Evolutionary conservation across 768 basidiomycete genomes (phyloP).

Genomic region (Nevesoporus exiguus): DNA sequence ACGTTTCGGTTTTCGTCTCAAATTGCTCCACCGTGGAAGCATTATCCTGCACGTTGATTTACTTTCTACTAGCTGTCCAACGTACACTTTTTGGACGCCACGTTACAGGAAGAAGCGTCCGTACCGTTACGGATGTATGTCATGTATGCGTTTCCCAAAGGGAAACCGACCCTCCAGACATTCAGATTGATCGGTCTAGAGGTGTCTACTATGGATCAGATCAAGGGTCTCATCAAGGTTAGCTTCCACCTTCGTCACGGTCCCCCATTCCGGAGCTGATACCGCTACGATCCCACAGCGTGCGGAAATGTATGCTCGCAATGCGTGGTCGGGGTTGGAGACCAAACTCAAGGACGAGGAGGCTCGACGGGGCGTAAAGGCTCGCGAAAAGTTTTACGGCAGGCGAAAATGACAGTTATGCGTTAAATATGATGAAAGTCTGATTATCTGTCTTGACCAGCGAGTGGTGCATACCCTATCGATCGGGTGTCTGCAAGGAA

Average conservation of each 20-base stretch:
- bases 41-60: not conserved
- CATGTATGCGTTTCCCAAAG: constrained; percentile 56
- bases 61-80: constrained; percentile 44
- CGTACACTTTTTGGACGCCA: constrained; percentile 72
- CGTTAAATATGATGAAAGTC: not conserved
- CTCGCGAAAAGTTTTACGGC: constrained; percentile 47
- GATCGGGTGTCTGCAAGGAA: no score
- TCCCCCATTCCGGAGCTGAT: constrained; percentile 28
- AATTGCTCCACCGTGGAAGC: not conserved
- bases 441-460: not conserved
- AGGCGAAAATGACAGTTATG: constrained; percentile 15
- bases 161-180: constrained; percentile 49
- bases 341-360: constrained; percentile 65
- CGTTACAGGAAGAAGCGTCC: constrained; percentile 65
- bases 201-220: constrained; percentile 46
- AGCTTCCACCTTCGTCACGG: constrained; percentile 4
- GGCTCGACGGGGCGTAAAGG: constrained; percentile 54
- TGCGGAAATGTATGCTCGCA: constrained; percentile 62
- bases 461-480: no score
- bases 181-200: constrained; percentile 64
- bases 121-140: constrained; percentile 58
- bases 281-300: constrained; percentile 51
- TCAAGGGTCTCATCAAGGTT: constrained; percentile 58
- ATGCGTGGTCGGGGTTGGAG: constrained; percentile 55
- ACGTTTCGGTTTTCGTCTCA: constrained; percentile 23